Evolutionary conservation across 345 rosid genomes (phyloP), one percentile per base, ranked within the genome.

Genomic region (Syzygium aqueum): DNA sequence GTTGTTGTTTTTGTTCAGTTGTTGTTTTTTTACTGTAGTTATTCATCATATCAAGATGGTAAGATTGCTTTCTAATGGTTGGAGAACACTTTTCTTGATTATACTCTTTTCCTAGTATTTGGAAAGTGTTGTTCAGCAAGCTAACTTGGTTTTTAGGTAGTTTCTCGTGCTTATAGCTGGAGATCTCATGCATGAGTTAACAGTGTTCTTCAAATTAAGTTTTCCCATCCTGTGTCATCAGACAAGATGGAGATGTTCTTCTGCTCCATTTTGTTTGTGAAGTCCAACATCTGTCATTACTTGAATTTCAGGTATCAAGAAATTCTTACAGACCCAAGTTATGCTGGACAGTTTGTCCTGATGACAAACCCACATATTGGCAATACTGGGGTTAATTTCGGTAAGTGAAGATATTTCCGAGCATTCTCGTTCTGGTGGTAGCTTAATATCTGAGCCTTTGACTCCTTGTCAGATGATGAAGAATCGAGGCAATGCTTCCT

Each of bases 331-430:
- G 99, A 96, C 89, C 99, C 99, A 56, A 98, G 99, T 90, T 96
- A 96, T 86, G 98, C 98, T 2, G 98, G 98, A 7, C 99, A 98
- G 91, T 98, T 96, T 94, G 99, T 96, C 88, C 86, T 98, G 87
- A 98, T 96, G 99, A 98, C 99, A 53, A 96, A 95, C 91, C 99
- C 99, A 8, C 99, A 96, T 88, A 98, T 96, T 87, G 99, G 99
- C 90, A 96, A 98, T 90, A 98, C 99, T 27, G 98, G 99, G 85
- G 95, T 98, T 63, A 98, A 98, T 92, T 93, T 92, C 54, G 98
- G 99, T 96, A 83, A 85, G 95, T 91, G 53, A 59, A 78, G 21
- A 16, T 86, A 11, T 53, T 85, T 40, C 33, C 49, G 85, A 7
- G 12, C 21, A 46, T 37, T 43, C 21, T 78, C 46, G 51, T 2